Evolutionary conservation across 352 stramenopile species (phyloP).

Genomic region (Globisporangium spiculum): DNA sequence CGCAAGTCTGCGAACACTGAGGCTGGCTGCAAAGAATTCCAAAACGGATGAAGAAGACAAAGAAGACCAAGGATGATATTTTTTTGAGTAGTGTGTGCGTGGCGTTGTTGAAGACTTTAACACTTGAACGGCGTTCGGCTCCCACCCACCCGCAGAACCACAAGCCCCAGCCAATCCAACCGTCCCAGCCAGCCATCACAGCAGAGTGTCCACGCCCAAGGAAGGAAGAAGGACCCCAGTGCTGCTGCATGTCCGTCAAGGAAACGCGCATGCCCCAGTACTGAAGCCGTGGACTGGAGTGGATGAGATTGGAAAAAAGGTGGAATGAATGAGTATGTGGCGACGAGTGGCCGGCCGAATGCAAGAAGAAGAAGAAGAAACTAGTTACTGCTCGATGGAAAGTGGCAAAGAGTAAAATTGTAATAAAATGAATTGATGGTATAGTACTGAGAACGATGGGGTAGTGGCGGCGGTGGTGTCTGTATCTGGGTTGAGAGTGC

Average conservation of each 20-base stretch:
- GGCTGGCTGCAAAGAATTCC: not conserved
- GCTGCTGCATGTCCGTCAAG: not conserved
- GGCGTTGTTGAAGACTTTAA: constrained; percentile 8
- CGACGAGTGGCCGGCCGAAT: not conserved
- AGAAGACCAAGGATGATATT: not conserved
- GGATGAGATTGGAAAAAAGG: not conserved
- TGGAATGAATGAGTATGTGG: not conserved
- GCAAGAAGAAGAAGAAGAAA: constrained; percentile 4
- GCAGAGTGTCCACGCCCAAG: not conserved
- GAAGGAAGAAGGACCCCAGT: not conserved
- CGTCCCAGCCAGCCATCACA: not conserved
- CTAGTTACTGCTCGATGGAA: constrained; percentile 20
- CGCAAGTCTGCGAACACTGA: not conserved
- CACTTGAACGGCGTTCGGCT: not conserved
- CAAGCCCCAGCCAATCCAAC: not conserved
- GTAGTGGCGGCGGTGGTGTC: not conserved
- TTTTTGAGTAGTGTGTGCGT: constrained; percentile 4
- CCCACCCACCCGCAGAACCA: not conserved
- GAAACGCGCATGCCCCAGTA: not conserved
- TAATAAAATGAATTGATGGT: constrained; percentile 10
- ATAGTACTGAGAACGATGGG: not conserved
- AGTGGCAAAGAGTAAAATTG: constrained; percentile 15
- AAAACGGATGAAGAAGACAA: not conserved
- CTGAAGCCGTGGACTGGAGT: not conserved
- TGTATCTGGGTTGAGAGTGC: not conserved